Evolutionary conservation across 2,329 filamentous ascomycete species (phyloP), one percentile per base, ranked within the genome.

Genomic region (Microcera coccophila): DNA sequence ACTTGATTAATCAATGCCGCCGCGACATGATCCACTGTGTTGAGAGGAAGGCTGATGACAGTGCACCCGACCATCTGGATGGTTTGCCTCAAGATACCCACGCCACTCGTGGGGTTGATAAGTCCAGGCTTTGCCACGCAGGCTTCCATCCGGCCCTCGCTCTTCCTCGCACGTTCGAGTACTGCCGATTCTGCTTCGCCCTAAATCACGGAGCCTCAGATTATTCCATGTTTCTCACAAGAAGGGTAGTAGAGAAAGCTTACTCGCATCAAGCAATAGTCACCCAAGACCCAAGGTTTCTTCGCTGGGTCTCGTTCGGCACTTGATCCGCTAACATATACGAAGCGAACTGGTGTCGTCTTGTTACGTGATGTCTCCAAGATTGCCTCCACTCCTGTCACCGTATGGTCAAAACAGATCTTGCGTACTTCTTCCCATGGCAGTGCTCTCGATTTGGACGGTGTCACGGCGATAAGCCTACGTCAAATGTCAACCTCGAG

Each of bases 191-290:
- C 75, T 0, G 68, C 65, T 32, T 72, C 66, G 5, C 74, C 74
- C 74, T 77, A n/a, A n/a, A n/a, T n/a, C n/a, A n/a, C n/a, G 22
- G n/a, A 36, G 1, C 3, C 4, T 1, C 36, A 32, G 28, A 36
- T 45, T 4, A 26, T 19, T 20, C 14, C 15, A 44, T 3, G 15
- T 3, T 9, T 15, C 3, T 3, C 1, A n/a, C 10, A n/a, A 3
- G 35, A 34, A 16, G 1, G 10, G 3, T n/a, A 2, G 2, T 11
- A 2, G 4, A 32, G 12, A 22, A 4, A n/a, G 55, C 66, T 49
- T 59, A 75, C 75, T n/a, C 76, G 57, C 66, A 78, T 66, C 9
- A 70, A 42, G 7, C 38, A 48, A 42, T 77, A 78, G 31, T 74
- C 60, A 0, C 52, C 53, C 20, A 67, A 50, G 7, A 66, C 50